Percentiles rank a stretch among this genome's conserved stretches.
These are phyloP conservation scores for Neonothopanus nambi DNA, from an alignment of 1,284 basidiomycete genomes.

Conservation along the genomic window DNA sequence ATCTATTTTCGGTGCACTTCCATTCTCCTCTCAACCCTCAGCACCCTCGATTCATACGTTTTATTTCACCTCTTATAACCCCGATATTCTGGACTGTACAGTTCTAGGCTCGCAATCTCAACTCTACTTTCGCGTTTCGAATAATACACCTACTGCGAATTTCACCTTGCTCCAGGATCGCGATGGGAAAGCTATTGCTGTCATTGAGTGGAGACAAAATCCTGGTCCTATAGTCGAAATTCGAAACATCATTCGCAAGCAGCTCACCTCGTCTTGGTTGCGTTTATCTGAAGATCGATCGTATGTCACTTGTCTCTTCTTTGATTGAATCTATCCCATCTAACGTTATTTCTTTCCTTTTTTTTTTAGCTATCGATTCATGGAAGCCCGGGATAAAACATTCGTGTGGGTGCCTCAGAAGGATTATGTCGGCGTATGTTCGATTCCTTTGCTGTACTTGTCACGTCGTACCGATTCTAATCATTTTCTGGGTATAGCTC, in stretches of 20 bases:
- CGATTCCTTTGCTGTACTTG: not conserved
- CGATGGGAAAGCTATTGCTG: conserved; percentile 18
- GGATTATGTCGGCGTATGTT: conserved; percentile 38
- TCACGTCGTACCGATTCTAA: not conserved
- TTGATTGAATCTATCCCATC: not conserved
- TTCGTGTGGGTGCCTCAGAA: conserved; percentile 42
- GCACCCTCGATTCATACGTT: conserved; percentile 27
- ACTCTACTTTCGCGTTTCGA: conserved; percentile 17
- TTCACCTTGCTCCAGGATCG: conserved; percentile 22
- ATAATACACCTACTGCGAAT: conserved; percentile 18
- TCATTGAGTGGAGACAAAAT: conserved; percentile 27
- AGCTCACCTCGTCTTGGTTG: conserved; percentile 27
- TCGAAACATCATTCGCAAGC: conserved; percentile 22
- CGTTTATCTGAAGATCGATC: conserved; percentile 24
- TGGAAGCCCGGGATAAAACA: conserved; percentile 37
- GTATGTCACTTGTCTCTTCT: conserved; percentile 15
- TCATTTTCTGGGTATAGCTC: conserved; percentile 31
- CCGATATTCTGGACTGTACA: conserved; percentile 28
- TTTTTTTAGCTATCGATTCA: conserved; percentile 34
- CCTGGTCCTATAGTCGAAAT: conserved; percentile 25
- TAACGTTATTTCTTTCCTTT: not conserved
- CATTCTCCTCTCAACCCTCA: conserved; percentile 14
- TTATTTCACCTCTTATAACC: conserved; percentile 26
- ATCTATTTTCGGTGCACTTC: conserved; percentile 27
- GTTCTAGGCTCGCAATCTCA: conserved; percentile 26